Conservation (phyloP, 108 stramenopile species). For the Cyclotella kingstonii region DNA sequence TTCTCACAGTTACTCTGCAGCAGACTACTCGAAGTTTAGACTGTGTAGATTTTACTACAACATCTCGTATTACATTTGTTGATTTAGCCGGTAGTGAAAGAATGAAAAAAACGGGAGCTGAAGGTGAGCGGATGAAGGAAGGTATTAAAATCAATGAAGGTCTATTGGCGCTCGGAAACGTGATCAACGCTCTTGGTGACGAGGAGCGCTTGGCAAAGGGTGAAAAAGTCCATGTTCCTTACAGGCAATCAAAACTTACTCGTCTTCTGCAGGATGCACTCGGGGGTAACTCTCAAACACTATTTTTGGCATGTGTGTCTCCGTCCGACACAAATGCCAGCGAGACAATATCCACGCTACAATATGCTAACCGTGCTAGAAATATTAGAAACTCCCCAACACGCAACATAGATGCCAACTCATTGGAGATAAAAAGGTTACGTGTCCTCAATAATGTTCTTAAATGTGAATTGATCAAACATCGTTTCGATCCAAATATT, state of each 20-base stretch:
- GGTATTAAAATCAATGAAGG: conserved; percentile 97
- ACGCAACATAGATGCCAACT: conserved; percentile 75
- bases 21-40: conserved; percentile 49
- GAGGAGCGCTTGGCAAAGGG: conserved; percentile 68
- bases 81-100: conserved; percentile 92
- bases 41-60: conserved; percentile 65
- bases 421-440: conserved; percentile 78
- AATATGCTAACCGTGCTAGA: conserved; percentile 95
- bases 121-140: conserved; percentile 82
- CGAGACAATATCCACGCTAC: conserved; percentile 93
- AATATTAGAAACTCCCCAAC: conserved; percentile 91
- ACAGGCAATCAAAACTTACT: conserved; percentile 94
- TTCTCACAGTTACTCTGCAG: conserved; percentile 65
- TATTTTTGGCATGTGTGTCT: conserved; percentile 92
- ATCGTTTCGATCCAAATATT: conserved; percentile 33
- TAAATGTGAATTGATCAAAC: conserved; percentile 60
- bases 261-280: conserved; percentile 92
- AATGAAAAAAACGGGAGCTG: conserved; percentile 93
- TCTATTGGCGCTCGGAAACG: conserved; percentile 95
- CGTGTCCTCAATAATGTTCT: conserved; percentile 56
- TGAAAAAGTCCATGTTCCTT: conserved; percentile 80
- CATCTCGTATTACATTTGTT: conserved; percentile 84
- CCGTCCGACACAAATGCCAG: conserved; percentile 89
- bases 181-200: conserved; percentile 96
- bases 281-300: conserved; percentile 95